phyloP scores from a whole-genome alignment of 495 filamentous ascomycete species.

The Podospora pseudocomata region DNA sequence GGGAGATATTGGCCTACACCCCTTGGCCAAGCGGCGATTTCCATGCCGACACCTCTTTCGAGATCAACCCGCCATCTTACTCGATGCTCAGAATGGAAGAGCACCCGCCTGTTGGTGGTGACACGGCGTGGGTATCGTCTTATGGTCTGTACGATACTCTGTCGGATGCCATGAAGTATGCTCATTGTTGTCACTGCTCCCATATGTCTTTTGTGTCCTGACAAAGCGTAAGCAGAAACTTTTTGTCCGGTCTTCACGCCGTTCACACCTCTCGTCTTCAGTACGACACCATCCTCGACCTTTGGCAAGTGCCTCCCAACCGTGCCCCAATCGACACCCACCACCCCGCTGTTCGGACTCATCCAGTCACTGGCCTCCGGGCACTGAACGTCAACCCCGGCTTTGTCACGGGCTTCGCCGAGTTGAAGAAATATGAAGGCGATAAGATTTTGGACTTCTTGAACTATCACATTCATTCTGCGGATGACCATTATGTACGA shows the following conservation, averaged over 20 bases:
- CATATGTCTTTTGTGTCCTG: background rate
- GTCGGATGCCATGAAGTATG: constrained; percentile 33
- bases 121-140: constrained; percentile 51
- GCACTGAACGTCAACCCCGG: constrained; percentile 50
- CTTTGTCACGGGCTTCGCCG: constrained; percentile 51
- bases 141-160: constrained; percentile 53
- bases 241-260: constrained; percentile 49
- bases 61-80: constrained; percentile 52
- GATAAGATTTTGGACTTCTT: constrained; percentile 53
- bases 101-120: constrained; percentile 51
- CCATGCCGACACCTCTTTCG: constrained; percentile 52
- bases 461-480: constrained; percentile 49
- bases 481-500: constrained; percentile 51
- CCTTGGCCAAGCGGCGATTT: constrained; percentile 43
- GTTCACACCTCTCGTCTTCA: constrained; percentile 50
- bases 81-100: constrained; percentile 55
- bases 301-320: constrained; percentile 48
- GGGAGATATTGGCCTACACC: constrained; percentile 38
- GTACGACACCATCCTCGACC: constrained; percentile 45
- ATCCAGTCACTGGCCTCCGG: constrained; percentile 53
- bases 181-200: background rate
- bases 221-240: constrained; percentile 36
- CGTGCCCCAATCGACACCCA: constrained; percentile 51
- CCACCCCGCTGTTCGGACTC: constrained; percentile 53
- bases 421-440: constrained; percentile 53